phyloP scores from a whole-genome alignment of 495 filamentous ascomycete genomes.

The Hyphodiscus hymeniophilus region DNA sequence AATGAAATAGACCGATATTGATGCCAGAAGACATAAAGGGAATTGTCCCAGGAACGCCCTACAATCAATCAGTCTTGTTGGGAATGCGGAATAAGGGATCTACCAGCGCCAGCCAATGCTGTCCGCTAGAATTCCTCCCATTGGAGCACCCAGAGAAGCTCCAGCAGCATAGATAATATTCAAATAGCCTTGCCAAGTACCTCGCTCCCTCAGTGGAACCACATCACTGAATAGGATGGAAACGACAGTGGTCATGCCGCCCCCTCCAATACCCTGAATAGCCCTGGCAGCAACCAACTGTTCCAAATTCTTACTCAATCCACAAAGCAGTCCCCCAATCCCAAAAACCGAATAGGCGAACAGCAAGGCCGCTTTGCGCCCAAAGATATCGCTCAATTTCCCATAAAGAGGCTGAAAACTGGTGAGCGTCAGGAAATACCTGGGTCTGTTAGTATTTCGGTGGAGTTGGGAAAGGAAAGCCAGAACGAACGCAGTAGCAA shows the following conservation, averaged over 20 bases:
- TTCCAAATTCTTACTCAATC: constrained; percentile 58
- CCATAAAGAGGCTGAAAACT: constrained; percentile 77
- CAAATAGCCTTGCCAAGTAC: constrained; percentile 74
- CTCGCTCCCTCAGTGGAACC: constrained; percentile 58
- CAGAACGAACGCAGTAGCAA: constrained; percentile 58
- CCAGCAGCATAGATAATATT: constrained; percentile 74
- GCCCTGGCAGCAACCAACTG: constrained; percentile 62
- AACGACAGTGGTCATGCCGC: constrained; percentile 78
- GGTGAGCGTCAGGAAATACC: constrained; percentile 68
- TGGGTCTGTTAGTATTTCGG: constrained; percentile 1
- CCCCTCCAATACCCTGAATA: constrained; percentile 57
- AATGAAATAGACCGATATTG: constrained; percentile 50
- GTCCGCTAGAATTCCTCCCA: constrained; percentile 72
- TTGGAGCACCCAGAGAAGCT: constrained; percentile 59
- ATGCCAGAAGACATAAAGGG: constrained; percentile 62
- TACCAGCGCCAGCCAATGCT: constrained; percentile 78
- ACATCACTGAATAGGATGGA: constrained; percentile 68
- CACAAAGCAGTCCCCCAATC: constrained; percentile 63
- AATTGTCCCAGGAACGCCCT: constrained; percentile 68
- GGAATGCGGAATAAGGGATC: constrained; percentile 13
- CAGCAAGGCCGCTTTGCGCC: constrained; percentile 66
- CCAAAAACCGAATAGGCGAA: constrained; percentile 71
- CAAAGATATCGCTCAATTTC: constrained; percentile 74
- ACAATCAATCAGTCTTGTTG: constrained; percentile 1
- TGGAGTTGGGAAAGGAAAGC: neutral